These are phyloP conservation scores for Obelidium mucronatum DNA, from an alignment of 192 early-diverging fungal genomes.

Conservation along the genomic window DNA sequence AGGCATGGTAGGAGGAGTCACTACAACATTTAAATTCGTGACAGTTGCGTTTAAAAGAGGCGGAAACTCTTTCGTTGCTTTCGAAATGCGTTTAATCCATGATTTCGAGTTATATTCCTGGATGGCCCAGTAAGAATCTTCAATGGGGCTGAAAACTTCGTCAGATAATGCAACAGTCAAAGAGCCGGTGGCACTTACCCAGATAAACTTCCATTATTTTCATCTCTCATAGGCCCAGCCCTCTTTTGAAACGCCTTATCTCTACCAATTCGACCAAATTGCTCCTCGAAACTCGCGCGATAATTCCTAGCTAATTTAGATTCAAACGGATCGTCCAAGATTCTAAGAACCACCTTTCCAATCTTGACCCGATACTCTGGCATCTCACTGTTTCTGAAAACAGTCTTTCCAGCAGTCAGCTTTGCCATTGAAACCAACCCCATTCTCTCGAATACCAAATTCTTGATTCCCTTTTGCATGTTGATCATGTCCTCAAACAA, in stretches of 20 bases:
- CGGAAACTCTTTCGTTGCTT: constrained; percentile 15
- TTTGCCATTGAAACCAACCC: constrained; percentile 32
- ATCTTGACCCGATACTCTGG: constrained; percentile 36
- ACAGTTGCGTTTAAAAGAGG: constrained; percentile 38
- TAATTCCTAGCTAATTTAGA: constrained; percentile 49
- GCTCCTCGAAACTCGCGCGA: constrained; percentile 48
- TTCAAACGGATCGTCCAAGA: constrained; percentile 59
- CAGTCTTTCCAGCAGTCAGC: constrained; percentile 13
- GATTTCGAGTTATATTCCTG: constrained; percentile 58
- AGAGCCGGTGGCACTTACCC: background rate
- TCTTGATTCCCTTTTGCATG: constrained; percentile 48
- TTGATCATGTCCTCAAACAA: constrained; percentile 55
- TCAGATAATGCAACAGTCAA: background rate
- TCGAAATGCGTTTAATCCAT: constrained; percentile 47
- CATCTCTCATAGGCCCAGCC: constrained; percentile 41
- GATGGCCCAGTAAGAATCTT: constrained; percentile 55
- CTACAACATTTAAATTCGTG: constrained; percentile 19
- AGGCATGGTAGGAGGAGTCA: constrained; percentile 38
- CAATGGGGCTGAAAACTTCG: constrained; percentile 23
- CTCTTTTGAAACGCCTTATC: constrained; percentile 60
- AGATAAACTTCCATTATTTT: background rate
- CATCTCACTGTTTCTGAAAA: constrained; percentile 15
- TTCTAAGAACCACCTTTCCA: constrained; percentile 19
- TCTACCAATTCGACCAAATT: constrained; percentile 45
- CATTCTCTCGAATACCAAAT: constrained; percentile 33